Evolutionary conservation across 345 rosid species (phyloP), one percentile per base, ranked within the genome.

Genomic region (Microcos paniculata): DNA sequence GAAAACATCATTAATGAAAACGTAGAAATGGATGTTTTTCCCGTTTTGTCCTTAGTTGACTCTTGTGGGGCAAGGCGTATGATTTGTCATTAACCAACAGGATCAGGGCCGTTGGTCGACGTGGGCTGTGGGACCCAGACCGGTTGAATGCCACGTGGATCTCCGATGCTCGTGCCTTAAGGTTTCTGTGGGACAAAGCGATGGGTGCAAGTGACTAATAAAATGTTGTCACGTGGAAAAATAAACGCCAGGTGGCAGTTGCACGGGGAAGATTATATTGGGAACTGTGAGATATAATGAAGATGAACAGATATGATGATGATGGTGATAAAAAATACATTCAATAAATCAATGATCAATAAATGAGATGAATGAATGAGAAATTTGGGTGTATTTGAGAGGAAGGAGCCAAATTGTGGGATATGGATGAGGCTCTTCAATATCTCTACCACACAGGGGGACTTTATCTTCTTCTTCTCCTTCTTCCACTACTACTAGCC

Each of bases 101-200:
- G 70, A 61, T 35, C 77, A 31, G 30, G 35, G 18, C 59, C 77
- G 70, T 61, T 61, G 13, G 1, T n/a, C 21, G 51, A 62, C 21
- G 28, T 40, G 40, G 8, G n/a, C 7, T 28, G 65, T 61, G 65
- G 65, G 42, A 30, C 65, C 65, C n/a, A 30, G 40, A 24, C 30
- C 30, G 65, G 11, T 59, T 15, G 7, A 12, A 13, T 12, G 38
- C 18, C 16, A 61, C 65, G 40, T 61, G 65, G 6, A 15, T 28
- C 14, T 21, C 10, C 1, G 26, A 55, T 21, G 11, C 8, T 55
- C 7, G 23, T 42, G 59, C 23, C 10, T 55, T 55, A 9, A 55
- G 7, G 59, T 2, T 55, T 9, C 6, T 2, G 63, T 59, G 63
- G 63, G 63, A 59, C 63, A 35, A 7, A 51, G 5, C 15, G 55